phyloP scores from a whole-genome alignment of 2,329 filamentous ascomycete genomes.

The Botryotinia convoluta region DNA sequence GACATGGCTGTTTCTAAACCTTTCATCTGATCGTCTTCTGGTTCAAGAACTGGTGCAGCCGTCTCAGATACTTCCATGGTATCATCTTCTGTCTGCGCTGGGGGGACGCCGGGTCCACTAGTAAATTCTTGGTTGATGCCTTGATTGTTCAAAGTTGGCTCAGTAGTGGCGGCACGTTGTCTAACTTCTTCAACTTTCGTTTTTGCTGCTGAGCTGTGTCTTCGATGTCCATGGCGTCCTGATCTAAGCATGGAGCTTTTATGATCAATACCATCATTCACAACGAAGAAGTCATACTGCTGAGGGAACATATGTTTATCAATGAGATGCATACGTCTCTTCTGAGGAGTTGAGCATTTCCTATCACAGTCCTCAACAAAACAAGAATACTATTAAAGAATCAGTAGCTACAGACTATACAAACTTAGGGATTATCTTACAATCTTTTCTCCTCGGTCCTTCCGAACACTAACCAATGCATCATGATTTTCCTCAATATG shows the following conservation, averaged over 20 bases:
- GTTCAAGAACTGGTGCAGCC: constrained; percentile 38
- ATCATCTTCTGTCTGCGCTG: constrained; percentile 21
- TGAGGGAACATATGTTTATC: constrained; percentile 92
- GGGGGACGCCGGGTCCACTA: neutral
- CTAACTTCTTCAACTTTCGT: constrained; percentile 26
- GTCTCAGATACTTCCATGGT: constrained; percentile 60
- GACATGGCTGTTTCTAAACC: constrained; percentile 67
- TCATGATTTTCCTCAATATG: constrained; percentile 94
- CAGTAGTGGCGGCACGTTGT: constrained; percentile 28
- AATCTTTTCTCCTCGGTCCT: constrained; percentile 81
- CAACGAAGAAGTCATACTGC: constrained; percentile 83
- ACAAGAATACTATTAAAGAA: constrained; percentile 69
- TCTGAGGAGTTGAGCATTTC: constrained; percentile 78
- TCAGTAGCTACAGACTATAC: neutral
- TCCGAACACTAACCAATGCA: constrained; percentile 66
- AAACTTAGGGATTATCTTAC: constrained; percentile 50
- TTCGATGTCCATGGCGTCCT: constrained; percentile 48
- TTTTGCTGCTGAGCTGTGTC: constrained; percentile 46
- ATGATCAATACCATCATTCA: constrained; percentile 86
- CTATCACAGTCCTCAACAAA: constrained; percentile 87
- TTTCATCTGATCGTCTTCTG: constrained; percentile 49
- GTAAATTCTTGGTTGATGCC: neutral
- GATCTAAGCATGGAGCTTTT: constrained; percentile 73
- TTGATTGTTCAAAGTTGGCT: neutral
- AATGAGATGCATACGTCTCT: constrained; percentile 82